These are phyloP conservation scores for Crithidia thermophila DNA, from an alignment of 208 protist species.

Conservation along the genomic window DNA sequence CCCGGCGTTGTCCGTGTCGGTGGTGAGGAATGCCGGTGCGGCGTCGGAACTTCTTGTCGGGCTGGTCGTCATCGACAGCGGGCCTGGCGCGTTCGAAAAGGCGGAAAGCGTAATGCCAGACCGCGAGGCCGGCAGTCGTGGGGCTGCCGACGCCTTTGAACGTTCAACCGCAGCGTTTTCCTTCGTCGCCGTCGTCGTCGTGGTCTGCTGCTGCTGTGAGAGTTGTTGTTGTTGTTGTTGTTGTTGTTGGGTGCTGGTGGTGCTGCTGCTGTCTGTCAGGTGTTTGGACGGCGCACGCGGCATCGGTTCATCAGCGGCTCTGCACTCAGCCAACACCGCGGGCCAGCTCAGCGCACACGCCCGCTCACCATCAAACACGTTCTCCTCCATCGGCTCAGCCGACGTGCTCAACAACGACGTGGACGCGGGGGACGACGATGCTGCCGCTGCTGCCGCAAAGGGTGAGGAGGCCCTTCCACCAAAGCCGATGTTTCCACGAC, in stretches of 20 bases:
- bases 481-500: no score
- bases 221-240: neutral
- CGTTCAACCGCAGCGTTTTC: neutral
- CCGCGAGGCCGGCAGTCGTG: neutral
- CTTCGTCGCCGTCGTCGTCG: neutral
- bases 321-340: slow-evolving; percentile 21
- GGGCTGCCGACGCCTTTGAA: no score
- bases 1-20: no score
- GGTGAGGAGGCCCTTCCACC: no score
- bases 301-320: slow-evolving; percentile 13
- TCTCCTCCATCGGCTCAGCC: slow-evolving; percentile 20
- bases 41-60: neutral
- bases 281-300: neutral
- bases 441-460: neutral
- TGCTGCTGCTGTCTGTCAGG: neutral
- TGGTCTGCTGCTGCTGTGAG: neutral
- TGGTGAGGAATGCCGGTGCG: neutral
- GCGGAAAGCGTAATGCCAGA: slow-evolving; percentile 27
- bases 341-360: slow-evolving; percentile 30
- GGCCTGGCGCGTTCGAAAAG: neutral
- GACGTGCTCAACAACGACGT: neutral
- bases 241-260: neutral
- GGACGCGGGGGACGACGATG: neutral
- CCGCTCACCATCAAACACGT: slow-evolving; percentile 2
- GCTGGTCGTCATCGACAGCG: slow-evolving; percentile 18